Evolutionary conservation across 257 asterid species (phyloP), one percentile per base, ranked within the genome.

Genomic region (Galeopsis tetrahit): DNA sequence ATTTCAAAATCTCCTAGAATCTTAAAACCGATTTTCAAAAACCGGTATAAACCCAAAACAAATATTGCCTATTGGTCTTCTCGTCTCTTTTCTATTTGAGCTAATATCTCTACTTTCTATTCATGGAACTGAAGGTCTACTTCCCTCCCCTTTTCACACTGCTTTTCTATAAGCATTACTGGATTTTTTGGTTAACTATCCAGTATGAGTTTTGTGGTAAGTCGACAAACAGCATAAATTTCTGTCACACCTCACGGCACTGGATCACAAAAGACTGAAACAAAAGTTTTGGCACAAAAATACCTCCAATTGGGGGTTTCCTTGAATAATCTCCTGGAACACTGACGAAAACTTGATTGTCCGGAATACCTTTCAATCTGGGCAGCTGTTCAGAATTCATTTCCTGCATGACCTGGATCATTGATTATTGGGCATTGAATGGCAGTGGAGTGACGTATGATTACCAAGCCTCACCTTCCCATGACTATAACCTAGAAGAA

Each of bases 311-410:
- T 3, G 97, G 97, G 63, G 99, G 97, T 67, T 94, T 94, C 82
- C 97, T 91, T 5, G 99, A 94, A 79, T 91, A 91, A 76, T 89
- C 99, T 39, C 99, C 97, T 4, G 99, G 99, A 62, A 94, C 81
- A 68, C 97, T 94, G 78, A 94, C 76, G 81, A 91, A 66, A 7
- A 91, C 90, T 79, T 77, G 88, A 72, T 85, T 84, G 53, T 88
- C 85, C 3, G 92, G 92, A n/a, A 85, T 76, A 38, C 8, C 71
- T 10, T 72, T 80, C 63, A 38, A 38, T 61, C 76, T 75, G 21
- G 69, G 71, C 68, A 74, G 40, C 74, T 66, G 75, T 52, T 75
- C 80, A 42, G 84, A 39, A 55, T 77, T 72, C 36, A 66, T 72
- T 64, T 83, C 96, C 98, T 92, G 85, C 85, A 85, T 9, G 52